Evolutionary conservation across 2,329 filamentous ascomycete genomes (phyloP).

Genomic region (Ascochyta fabae): DNA sequence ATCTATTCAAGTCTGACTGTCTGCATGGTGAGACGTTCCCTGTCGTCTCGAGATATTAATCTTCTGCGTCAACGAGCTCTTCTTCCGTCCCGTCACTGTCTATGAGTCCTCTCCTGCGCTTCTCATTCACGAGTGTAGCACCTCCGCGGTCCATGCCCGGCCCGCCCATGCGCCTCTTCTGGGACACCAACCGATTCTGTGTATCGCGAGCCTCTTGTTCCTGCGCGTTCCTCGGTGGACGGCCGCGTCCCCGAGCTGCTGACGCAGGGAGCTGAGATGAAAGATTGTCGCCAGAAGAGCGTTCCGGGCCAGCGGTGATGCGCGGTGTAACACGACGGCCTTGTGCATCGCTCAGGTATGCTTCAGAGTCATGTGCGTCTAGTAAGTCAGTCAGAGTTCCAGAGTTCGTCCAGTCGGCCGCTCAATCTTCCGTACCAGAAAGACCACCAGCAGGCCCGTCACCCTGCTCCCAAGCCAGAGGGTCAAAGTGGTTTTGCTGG

Average conservation of each 20-base stretch:
- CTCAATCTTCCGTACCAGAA: constrained; percentile 59
- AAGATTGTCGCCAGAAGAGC: constrained; percentile 12
- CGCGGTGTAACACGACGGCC: constrained; percentile 58
- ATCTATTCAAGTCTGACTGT: constrained; percentile 6
- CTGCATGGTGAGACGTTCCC: not conserved
- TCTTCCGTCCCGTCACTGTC: constrained; percentile 60
- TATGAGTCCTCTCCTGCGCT: constrained; percentile 57
- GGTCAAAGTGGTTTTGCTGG: constrained; percentile 58
- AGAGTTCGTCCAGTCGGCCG: constrained; percentile 4
- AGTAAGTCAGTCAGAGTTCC: constrained; percentile 29
- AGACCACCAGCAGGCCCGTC: constrained; percentile 63
- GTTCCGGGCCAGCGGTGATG: constrained; percentile 34
- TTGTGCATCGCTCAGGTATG: constrained; percentile 56
- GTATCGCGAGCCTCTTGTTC: constrained; percentile 56
- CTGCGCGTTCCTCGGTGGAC: constrained; percentile 36
- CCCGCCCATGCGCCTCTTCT: constrained; percentile 60
- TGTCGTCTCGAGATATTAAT: constrained; percentile 14
- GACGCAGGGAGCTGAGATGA: constrained; percentile 19
- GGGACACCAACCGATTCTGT: constrained; percentile 54
- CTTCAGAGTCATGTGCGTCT: constrained; percentile 52
- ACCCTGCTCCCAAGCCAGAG: constrained; percentile 64
- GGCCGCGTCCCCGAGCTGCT: constrained; percentile 43
- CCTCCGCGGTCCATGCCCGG: constrained; percentile 61
- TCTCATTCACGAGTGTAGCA: constrained; percentile 59
- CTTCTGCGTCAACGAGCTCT: constrained; percentile 45